Conservation (phyloP, 208 protist species). For the Trypanosoma boissoni region DNA sequence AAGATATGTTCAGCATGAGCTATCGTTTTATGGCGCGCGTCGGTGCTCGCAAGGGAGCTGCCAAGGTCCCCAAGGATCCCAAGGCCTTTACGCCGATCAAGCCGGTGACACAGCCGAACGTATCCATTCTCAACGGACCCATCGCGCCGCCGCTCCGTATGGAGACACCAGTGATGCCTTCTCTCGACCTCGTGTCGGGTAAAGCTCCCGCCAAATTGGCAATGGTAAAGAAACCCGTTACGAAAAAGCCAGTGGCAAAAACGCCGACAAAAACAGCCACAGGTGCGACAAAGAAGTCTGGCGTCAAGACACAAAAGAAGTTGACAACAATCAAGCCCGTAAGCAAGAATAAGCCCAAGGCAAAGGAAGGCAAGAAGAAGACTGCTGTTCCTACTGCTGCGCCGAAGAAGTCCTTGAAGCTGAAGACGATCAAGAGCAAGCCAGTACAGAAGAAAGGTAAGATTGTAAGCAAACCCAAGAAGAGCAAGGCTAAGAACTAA, state of each 20-base stretch:
- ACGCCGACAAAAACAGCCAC: not conserved
- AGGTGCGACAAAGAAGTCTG: not conserved
- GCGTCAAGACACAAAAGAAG: not conserved
- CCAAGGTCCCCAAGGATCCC: constrained; percentile 3
- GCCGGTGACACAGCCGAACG: not conserved
- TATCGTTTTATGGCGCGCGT: constrained; percentile 19
- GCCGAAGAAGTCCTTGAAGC: too few species aligned
- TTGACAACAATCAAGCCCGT: too few species aligned
- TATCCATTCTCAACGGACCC: constrained; percentile 11
- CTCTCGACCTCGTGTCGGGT: constrained; percentile 2
- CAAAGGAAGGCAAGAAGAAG: constrained; percentile 16
- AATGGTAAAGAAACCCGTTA: not conserved
- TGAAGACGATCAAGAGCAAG: not conserved
- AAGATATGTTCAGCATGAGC: constrained; percentile 15
- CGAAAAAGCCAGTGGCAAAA: not conserved
- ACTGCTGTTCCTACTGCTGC: constrained; percentile 1
- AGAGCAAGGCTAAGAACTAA: not conserved
- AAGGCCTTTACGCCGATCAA: constrained; percentile 1
- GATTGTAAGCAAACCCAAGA: not conserved
- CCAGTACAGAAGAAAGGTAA: constrained; percentile 12
- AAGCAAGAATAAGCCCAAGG: constrained; percentile 8
- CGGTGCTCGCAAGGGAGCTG: constrained; percentile 3
- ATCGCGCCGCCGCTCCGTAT: constrained; percentile 13
- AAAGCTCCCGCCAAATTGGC: not conserved
- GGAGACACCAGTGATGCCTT: constrained; percentile 15